phyloP scores from a whole-genome alignment of 2,329 filamentous ascomycete species.

The Gyromitra esculenta region DNA sequence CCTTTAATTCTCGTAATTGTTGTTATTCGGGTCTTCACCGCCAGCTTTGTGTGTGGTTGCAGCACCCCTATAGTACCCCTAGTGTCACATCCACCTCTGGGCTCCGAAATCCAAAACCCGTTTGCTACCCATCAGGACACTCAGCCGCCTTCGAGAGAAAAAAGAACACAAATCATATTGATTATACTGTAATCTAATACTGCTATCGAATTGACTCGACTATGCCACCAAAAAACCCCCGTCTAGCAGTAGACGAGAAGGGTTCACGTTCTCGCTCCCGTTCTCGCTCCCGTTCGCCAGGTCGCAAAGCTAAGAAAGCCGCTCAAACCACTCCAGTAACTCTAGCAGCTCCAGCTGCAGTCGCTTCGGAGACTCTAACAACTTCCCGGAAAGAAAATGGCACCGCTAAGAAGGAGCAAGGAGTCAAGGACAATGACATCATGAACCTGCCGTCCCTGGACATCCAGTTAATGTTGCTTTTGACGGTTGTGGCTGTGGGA shows the following conservation, averaged over 20 bases:
- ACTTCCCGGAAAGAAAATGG: slow-evolving; percentile 5
- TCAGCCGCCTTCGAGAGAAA: neutral
- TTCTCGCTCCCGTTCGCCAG: slow-evolving; percentile 46
- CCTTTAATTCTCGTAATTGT: slow-evolving; percentile 33
- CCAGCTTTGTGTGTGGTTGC: neutral
- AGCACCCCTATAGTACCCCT: slow-evolving; percentile 31
- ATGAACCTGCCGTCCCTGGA: slow-evolving; percentile 85
- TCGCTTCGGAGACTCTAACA: neutral
- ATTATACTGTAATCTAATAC: slow-evolving; percentile 26
- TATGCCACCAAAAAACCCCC: slow-evolving; percentile 49
- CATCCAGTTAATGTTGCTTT: slow-evolving; percentile 76
- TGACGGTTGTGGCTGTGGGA: slow-evolving; percentile 78
- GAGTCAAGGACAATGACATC: slow-evolving; percentile 88
- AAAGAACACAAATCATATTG: neutral
- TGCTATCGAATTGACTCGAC: slow-evolving; percentile 30
- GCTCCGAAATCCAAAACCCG: neutral
- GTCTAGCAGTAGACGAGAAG: slow-evolving; percentile 51
- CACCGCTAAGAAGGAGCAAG: slow-evolving; percentile 13
- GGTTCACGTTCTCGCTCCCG: slow-evolving; percentile 40
- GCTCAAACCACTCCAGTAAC: neutral
- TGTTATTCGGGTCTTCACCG: slow-evolving; percentile 13
- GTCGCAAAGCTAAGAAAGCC: slow-evolving; percentile 39
- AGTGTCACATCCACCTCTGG: slow-evolving; percentile 12
- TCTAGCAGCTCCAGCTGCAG: neutral
- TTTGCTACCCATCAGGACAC: slow-evolving; percentile 11